Conservation (phyloP, 192 early-diverging fungal species). For the Coemansia sp. region DNA sequence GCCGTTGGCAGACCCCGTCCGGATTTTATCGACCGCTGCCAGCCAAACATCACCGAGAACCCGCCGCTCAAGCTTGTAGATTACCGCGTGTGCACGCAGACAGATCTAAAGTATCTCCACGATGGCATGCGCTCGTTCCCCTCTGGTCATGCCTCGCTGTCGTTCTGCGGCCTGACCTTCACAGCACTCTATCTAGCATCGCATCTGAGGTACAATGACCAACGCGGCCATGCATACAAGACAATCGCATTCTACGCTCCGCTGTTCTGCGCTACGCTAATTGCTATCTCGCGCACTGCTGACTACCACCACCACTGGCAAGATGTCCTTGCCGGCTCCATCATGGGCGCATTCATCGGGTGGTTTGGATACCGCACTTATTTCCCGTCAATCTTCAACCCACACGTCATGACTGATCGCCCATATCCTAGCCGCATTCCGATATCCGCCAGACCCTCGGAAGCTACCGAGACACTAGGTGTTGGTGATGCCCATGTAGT, state of each 20-base stretch:
- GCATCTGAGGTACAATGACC: conserved; percentile 65
- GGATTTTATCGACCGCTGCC: conserved; percentile 59
- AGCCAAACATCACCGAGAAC: conserved; percentile 40
- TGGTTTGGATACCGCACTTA: conserved; percentile 50
- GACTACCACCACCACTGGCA: conserved; percentile 67
- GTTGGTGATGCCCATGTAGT: conserved; percentile 9
- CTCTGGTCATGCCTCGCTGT: conserved; percentile 79
- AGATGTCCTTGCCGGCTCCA: conserved; percentile 64
- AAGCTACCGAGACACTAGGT: not conserved
- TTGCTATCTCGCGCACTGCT: conserved; percentile 58
- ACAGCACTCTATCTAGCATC: conserved; percentile 67
- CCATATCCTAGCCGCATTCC: conserved; percentile 50
- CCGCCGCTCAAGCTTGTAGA: conserved; percentile 58
- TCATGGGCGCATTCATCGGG: conserved; percentile 28
- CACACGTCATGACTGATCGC: conserved; percentile 27
- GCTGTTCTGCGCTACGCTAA: conserved; percentile 48
- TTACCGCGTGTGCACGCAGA: conserved; percentile 60
- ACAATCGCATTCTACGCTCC: conserved; percentile 54
- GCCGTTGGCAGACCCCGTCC: conserved; percentile 59
- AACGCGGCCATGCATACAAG: conserved; percentile 65
- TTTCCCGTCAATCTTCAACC: conserved; percentile 37
- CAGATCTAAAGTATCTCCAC: conserved; percentile 49
- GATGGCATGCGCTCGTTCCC: conserved; percentile 85
- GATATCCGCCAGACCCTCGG: not conserved
- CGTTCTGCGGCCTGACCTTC: conserved; percentile 68